Base-by-base conservation (phyloP, 2,329 filamentous ascomycete genomes). In the Dendrostoma leiphaemia region DNA sequence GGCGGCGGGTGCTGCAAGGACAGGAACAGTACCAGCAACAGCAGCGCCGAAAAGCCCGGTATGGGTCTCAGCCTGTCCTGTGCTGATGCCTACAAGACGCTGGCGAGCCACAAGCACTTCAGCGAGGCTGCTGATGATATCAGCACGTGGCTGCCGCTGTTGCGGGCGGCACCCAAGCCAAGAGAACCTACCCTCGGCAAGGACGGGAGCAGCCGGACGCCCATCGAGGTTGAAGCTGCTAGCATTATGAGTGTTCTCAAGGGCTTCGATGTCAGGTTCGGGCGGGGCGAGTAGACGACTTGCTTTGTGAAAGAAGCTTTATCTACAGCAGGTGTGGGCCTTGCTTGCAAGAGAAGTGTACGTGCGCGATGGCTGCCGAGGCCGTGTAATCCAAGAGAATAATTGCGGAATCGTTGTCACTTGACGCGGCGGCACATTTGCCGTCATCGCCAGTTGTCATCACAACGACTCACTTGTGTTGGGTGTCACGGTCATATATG, bases 191-290 rank as follows among this genome's bases (percentile, higher is more conserved):
- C 23, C 63, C 24, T 58, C 2, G 44, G 55, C 6, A 54, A 54
- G 52, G 53, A 61, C 51, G 61, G 71, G 71, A 48, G 65, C 67
- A 51, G 68, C 67, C 51, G 70, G 28, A 53, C 72, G 57, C 84
- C 88, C 1, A 84, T 91, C 63, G 89, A 92, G 67, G 88, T 92
- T 15, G 89, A 92, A 70, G 88, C 89, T 6, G 89, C 89, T 1
- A 91, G 88, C 68, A 90, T 92, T 51, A 91, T 92, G 89, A 87
- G 86, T 38, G 89, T 91, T n/a, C 71, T 92, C 56, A 89, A 89
- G 69, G 86, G 89, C 59, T 92, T 92, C 71, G 89, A 92, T 64
- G 79, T 90, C 47, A 75, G 89, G 51, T 92, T 92, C 67, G 84
- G 84, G n/a, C 66, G 67, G 50, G 64, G 64, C 3, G 60, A 65